Conservation (phyloP, 495 filamentous ascomycete genomes). For the Penicillium paxilli region DNA sequence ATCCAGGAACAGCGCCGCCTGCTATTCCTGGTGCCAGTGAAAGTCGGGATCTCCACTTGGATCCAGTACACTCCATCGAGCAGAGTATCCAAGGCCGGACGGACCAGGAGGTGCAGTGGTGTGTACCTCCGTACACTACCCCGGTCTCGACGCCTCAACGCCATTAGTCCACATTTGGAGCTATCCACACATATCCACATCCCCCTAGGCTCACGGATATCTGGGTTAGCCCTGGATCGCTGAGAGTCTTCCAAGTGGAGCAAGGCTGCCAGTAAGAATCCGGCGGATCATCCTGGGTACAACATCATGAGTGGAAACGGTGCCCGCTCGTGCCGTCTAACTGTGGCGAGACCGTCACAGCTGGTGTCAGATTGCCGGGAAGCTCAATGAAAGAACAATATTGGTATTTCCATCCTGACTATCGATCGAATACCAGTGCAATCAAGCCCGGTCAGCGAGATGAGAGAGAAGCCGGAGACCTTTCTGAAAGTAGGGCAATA, state of each 20-base stretch:
- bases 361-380: constrained; percentile 11
- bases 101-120: constrained; percentile 3
- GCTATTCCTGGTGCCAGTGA: constrained; percentile 1
- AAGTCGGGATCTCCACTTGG: constrained; percentile 8
- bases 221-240: constrained; percentile 18
- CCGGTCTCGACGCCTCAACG: constrained; percentile 18
- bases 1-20: not conserved
- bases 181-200: constrained; percentile 20
- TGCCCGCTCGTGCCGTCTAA: constrained; percentile 15
- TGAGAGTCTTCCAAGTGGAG: constrained; percentile 17
- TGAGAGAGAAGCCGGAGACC: not conserved
- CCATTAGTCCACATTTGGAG: constrained; percentile 22
- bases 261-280: constrained; percentile 13
- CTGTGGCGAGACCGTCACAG: constrained; percentile 19
- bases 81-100: too few species aligned
- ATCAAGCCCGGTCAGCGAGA: not conserved
- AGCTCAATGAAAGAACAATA: not conserved
- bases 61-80: not conserved
- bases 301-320: constrained; percentile 2
- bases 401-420: constrained; percentile 13
- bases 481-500: not conserved
- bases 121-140: constrained; percentile 19
- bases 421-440: not conserved
- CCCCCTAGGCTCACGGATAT: constrained; percentile 21
- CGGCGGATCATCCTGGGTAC: constrained; percentile 4